phyloP scores from a whole-genome alignment of 192 early-diverging fungal species.

The Neocallimastix lanati region DNA sequence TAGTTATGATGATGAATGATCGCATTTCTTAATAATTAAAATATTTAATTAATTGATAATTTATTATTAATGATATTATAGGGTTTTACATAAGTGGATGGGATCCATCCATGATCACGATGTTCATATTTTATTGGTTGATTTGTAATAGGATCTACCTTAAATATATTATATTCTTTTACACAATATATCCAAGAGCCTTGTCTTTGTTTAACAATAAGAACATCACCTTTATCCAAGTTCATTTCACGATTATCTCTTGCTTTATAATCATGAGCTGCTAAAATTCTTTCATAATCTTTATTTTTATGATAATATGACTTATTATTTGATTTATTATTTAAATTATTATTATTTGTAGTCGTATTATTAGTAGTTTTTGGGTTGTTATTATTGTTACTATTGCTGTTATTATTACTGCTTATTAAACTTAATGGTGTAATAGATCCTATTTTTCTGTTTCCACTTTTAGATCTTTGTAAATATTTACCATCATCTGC shows the following conservation, averaged over 20 bases:
- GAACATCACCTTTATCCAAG: neutral
- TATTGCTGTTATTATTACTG: too few relatives aligned
- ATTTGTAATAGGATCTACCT: neutral
- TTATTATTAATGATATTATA: neutral
- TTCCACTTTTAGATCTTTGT: neutral
- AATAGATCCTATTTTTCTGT: too few relatives aligned
- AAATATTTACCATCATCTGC: neutral
- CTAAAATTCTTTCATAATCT: neutral
- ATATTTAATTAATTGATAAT: too few relatives aligned
- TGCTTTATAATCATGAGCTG: neutral
- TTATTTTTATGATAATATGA: neutral
- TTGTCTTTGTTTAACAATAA: neutral
- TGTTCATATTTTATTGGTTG: neutral
- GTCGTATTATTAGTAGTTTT: too few relatives aligned
- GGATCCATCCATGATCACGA: neutral
- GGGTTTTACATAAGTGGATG: neutral
- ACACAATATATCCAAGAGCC: neutral
- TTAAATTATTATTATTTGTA: too few relatives aligned
- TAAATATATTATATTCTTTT: neutral
- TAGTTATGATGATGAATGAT: too few relatives aligned
- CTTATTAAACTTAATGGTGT: too few relatives aligned
- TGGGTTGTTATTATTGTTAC: too few relatives aligned
- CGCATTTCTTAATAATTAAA: too few relatives aligned
- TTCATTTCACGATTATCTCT: neutral
- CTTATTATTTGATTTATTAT: too few relatives aligned